phyloP scores from a whole-genome alignment of 768 basidiomycete genomes.

The Amylocystis lapponica region DNA sequence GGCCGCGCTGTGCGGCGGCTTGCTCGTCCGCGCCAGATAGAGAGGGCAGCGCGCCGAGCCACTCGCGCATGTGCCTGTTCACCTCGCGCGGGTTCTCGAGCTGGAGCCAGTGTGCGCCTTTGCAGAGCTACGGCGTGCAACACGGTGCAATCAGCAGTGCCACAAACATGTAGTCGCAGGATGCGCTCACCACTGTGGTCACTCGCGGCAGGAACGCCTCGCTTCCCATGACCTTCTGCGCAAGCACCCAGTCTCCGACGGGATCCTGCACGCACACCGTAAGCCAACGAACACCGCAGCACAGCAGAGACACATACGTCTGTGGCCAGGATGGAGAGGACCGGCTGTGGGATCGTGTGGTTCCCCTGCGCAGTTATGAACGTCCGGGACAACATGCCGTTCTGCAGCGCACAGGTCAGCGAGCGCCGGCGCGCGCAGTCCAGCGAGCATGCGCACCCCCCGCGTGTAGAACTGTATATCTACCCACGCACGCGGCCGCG shows the following conservation, averaged over 20 bases:
- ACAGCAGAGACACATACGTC: slow-evolving; percentile 19
- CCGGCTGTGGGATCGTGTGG: slow-evolving; percentile 36
- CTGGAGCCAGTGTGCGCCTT: slow-evolving; percentile 64
- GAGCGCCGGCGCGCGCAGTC: neutral
- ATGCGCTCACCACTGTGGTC: slow-evolving; percentile 25
- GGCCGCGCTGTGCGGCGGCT: neutral
- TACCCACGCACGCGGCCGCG: slow-evolving; percentile 19
- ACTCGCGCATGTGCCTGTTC: slow-evolving; percentile 45
- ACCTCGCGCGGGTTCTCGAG: slow-evolving; percentile 50
- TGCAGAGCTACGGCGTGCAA: slow-evolving; percentile 41
- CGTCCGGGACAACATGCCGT: slow-evolving; percentile 32
- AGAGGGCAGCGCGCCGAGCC: slow-evolving; percentile 34
- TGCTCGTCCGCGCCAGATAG: slow-evolving; percentile 10
- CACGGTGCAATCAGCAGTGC: neutral
- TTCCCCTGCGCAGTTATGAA: slow-evolving; percentile 37
- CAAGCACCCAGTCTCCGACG: slow-evolving; percentile 37
- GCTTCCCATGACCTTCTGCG: slow-evolving; percentile 23
- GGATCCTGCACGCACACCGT: slow-evolving; percentile 30
- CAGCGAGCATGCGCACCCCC: slow-evolving; percentile 31
- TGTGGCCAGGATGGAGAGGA: slow-evolving; percentile 36
- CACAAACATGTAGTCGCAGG: neutral
- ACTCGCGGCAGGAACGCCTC: slow-evolving; percentile 29
- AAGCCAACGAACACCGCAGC: neutral
- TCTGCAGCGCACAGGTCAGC: slow-evolving; percentile 22
- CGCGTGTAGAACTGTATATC: slow-evolving; percentile 63